Percentiles rank a stretch among this genome's conserved stretches.
These are phyloP conservation scores for Butyriboletus loyo DNA, from an alignment of 768 basidiomycete genomes.

Conservation along the genomic window DNA sequence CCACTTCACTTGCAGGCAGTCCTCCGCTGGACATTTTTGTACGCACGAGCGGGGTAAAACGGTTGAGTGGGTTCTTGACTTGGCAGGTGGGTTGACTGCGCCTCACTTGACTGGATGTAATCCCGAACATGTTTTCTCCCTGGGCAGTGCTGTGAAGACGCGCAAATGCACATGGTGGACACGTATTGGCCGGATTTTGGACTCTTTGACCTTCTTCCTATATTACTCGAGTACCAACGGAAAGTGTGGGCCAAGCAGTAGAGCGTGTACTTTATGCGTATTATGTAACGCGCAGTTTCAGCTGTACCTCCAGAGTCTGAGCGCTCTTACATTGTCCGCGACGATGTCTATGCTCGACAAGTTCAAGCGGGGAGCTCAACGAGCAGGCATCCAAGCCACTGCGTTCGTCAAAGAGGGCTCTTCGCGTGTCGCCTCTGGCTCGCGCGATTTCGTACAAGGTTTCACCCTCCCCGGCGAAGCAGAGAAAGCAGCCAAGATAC, in stretches of 20 bases:
- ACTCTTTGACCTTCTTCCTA: constrained; percentile 78
- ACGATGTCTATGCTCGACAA: constrained; percentile 71
- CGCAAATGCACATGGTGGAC: constrained; percentile 82
- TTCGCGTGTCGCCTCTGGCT: constrained; percentile 68
- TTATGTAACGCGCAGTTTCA: background rate
- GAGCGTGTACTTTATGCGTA: background rate
- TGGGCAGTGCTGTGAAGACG: constrained; percentile 69
- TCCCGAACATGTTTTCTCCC: too few species aligned
- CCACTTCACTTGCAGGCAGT: constrained; percentile 61
- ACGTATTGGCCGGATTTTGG: constrained; percentile 95
- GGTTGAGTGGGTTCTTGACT: constrained; percentile 67
- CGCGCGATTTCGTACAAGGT: constrained; percentile 74
- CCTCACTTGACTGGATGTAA: background rate
- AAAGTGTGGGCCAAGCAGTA: constrained; percentile 50
- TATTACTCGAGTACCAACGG: constrained; percentile 85
- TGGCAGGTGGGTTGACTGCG: constrained; percentile 78
- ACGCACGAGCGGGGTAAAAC: constrained; percentile 83
- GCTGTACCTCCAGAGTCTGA: background rate
- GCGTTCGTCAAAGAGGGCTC: constrained; percentile 68
- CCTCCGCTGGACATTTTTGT: constrained; percentile 88
- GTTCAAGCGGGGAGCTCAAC: constrained; percentile 75
- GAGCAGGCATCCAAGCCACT: constrained; percentile 77
- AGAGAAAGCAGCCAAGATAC: constrained; percentile 89
- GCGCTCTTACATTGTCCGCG: background rate
- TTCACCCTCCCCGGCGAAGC: constrained; percentile 92